phyloP scores from a whole-genome alignment of 2,329 filamentous ascomycete species.

The Tolypocladium ophioglossoides region DNA sequence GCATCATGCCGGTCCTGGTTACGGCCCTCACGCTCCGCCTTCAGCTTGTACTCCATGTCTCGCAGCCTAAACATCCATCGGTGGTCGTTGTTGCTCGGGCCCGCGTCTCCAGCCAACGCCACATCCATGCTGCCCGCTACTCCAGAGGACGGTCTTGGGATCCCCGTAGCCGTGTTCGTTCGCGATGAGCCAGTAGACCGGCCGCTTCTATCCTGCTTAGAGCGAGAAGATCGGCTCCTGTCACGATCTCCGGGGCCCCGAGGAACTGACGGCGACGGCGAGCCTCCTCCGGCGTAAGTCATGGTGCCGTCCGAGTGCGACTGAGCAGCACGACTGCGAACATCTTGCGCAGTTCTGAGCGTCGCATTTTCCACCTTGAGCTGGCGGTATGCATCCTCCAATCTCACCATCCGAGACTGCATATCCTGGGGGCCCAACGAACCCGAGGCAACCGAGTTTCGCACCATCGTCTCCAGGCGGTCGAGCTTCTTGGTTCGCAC shows the following conservation, averaged over 20 bases:
- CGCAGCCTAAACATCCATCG: constrained; percentile 78
- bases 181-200: constrained; percentile 20
- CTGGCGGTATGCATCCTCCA: constrained; percentile 52
- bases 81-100: constrained; percentile 40
- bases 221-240: constrained; percentile 25
- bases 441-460: constrained; percentile 48
- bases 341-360: constrained; percentile 52
- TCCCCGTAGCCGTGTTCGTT: constrained; percentile 16
- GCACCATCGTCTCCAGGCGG: constrained; percentile 68
- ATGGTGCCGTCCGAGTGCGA: constrained; percentile 24
- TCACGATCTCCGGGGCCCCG: constrained; percentile 39
- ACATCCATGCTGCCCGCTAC: constrained; percentile 15
- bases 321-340: constrained; percentile 39
- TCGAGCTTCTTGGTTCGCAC: constrained; percentile 77
- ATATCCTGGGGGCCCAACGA: constrained; percentile 31
- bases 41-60: constrained; percentile 80
- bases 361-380: constrained; percentile 60
- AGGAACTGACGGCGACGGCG: constrained; percentile 42
- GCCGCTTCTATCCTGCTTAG: constrained; percentile 16
- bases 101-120: constrained; percentile 13
- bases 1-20: constrained; percentile 78
- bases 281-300: constrained; percentile 27
- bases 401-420: constrained; percentile 36
- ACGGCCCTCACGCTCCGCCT: constrained; percentile 79
- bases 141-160: constrained; percentile 13